A percentile compares a stretch with the other conserved stretches of the same genome.
phyloP scores from a whole-genome alignment of 176 grass and related monocot species.

The barley (Hordeum vulgare) region DNA sequence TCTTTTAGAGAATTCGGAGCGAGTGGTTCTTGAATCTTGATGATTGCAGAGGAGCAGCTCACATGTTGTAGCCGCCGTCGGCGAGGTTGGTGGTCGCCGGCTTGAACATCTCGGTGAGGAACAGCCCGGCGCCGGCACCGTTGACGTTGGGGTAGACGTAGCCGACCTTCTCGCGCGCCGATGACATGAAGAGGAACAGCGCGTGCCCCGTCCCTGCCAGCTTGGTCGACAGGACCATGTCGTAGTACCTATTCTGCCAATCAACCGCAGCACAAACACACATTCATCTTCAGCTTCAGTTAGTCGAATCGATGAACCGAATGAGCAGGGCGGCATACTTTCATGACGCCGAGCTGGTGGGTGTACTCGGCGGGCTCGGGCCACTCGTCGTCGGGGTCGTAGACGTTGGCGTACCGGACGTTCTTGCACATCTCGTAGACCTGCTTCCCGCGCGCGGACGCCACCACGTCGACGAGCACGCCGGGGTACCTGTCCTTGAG shows the following conservation, averaged over 20 bases:
- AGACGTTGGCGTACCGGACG: constrained; percentile 64
- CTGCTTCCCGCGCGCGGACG: constrained; percentile 74
- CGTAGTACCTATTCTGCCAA: constrained; percentile 79
- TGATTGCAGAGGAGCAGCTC: neutral
- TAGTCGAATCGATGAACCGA: neutral
- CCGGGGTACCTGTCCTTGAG: constrained; percentile 85
- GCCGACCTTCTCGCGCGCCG: constrained; percentile 72
- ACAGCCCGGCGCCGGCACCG: constrained; percentile 56
- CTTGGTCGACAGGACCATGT: constrained; percentile 72
- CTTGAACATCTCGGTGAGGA: constrained; percentile 64
- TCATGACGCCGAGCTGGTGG: constrained; percentile 75
- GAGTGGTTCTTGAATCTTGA: neutral
- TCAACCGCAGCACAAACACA: neutral
- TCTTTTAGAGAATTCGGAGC: neutral
- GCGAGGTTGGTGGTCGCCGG: constrained; percentile 53
- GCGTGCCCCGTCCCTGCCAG: constrained; percentile 70
- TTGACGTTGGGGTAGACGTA: constrained; percentile 92
- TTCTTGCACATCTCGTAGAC: constrained; percentile 96
- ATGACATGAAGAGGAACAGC: constrained; percentile 90
- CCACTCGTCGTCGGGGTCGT: constrained; percentile 69
- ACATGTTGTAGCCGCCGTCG: constrained; percentile 80
- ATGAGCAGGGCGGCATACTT: constrained; percentile 28
- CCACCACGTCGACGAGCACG: constrained; percentile 66
- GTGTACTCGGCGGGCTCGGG: constrained; percentile 76
- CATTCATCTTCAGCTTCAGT: neutral